These are phyloP conservation scores for Teratosphaeria zuluensis DNA, from an alignment of 2,329 filamentous ascomycete species.

Conservation along the genomic window DNA sequence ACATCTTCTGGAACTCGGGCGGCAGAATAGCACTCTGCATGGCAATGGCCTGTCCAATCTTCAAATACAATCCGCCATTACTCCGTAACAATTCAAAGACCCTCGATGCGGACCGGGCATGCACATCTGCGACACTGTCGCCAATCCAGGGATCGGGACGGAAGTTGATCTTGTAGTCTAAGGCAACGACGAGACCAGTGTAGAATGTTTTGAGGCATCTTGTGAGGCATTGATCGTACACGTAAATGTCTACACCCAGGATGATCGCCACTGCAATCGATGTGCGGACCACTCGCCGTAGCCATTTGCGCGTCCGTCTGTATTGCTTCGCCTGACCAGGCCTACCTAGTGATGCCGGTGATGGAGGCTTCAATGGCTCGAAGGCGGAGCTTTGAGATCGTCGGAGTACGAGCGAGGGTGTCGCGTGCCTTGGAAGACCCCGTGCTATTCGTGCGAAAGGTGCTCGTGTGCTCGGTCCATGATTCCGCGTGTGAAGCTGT, in stretches of 20 bases:
- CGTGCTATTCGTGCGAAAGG: not conserved
- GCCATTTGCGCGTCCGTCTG: conserved; percentile 60
- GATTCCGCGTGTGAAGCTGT: conserved; percentile 5
- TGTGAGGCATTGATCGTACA: conserved; percentile 69
- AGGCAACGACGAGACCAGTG: conserved; percentile 66
- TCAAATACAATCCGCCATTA: conserved; percentile 91
- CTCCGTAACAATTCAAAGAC: conserved; percentile 69
- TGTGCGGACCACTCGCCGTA: conserved; percentile 59
- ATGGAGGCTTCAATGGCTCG: conserved; percentile 51
- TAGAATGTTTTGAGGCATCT: conserved; percentile 76
- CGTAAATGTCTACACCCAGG: conserved; percentile 60
- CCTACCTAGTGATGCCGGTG: conserved; percentile 66
- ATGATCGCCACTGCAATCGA: conserved; percentile 49
- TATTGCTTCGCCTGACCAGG: conserved; percentile 63
- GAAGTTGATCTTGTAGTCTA: conserved; percentile 98
- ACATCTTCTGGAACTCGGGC: conserved; percentile 93
- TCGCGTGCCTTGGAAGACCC: not conserved
- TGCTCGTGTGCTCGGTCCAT: conserved; percentile 1
- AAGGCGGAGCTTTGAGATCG: conserved; percentile 27
- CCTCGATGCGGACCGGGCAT: conserved; percentile 72
- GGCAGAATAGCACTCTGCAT: conserved; percentile 95
- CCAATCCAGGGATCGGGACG: conserved; percentile 65
- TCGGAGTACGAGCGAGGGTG: conserved; percentile 1
- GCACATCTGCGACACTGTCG: conserved; percentile 64
- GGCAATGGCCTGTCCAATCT: conserved; percentile 95